Percentiles rank a stretch among this genome's conserved stretches.
Evolutionary conservation across 495 filamentous ascomycete species (phyloP).

Genomic region (Penicillium atrosanguineum): DNA sequence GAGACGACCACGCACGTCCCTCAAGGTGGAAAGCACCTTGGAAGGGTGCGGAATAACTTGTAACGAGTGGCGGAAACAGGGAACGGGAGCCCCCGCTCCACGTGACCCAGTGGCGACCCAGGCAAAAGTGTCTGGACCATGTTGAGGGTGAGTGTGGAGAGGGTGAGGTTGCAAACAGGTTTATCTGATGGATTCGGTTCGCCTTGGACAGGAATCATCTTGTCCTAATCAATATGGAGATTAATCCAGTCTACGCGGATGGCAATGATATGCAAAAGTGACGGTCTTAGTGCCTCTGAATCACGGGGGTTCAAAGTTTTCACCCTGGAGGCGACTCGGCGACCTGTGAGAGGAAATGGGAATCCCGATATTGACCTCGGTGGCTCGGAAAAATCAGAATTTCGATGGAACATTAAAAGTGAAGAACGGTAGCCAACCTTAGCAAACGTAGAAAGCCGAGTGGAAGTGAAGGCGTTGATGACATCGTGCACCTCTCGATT

Average conservation of each 20-base stretch:
- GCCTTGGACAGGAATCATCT: neutral
- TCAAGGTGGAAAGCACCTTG: too few species aligned
- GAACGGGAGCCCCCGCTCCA: neutral
- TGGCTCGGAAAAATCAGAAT: neutral
- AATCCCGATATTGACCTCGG: neutral
- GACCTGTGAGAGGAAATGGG: neutral
- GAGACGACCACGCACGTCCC: too few species aligned
- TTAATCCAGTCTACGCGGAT: too few species aligned
- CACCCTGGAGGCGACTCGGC: neutral
- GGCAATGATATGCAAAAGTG: neutral
- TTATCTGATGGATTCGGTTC: neutral
- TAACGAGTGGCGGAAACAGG: neutral
- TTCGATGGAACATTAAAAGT: too few species aligned
- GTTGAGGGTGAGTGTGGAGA: too few species aligned
- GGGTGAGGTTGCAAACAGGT: constrained; percentile 12
- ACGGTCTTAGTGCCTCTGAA: neutral
- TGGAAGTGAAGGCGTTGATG: constrained; percentile 6
- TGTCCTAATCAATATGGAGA: too few species aligned
- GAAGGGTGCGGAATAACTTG: neutral
- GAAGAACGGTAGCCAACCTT: too few species aligned
- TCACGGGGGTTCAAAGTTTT: constrained; percentile 4
- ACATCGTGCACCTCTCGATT: constrained; percentile 28
- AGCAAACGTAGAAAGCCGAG: neutral
- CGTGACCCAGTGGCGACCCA: constrained; percentile 7
- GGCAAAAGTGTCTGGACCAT: neutral